A percentile compares a stretch with the other conserved stretches of the same genome.
These are phyloP conservation scores for Colletotrichum costaricense DNA, from an alignment of 2,329 filamentous ascomycete species.

Conservation along the genomic window DNA sequence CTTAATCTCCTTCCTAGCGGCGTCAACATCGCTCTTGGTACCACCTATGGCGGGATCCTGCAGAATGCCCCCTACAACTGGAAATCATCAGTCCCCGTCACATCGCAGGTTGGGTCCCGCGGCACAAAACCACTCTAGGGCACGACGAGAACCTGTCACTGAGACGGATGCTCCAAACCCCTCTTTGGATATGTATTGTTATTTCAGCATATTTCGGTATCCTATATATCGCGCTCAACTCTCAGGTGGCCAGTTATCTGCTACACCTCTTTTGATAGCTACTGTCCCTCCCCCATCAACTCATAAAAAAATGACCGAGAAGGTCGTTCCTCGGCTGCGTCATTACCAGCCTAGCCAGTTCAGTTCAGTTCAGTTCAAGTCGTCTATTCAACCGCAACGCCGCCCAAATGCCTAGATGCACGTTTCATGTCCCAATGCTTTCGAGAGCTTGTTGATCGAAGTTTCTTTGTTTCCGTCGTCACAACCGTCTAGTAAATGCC, in stretches of 20 bases:
- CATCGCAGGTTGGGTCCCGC: too few relatives aligned
- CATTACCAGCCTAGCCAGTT: conserved; percentile 27
- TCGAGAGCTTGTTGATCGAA: conserved; percentile 15
- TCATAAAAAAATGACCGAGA: conserved; percentile 24
- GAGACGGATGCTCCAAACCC: too few relatives aligned
- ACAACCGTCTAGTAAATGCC: conserved; percentile 77
- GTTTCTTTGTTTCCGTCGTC: not conserved
- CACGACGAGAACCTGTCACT: too few relatives aligned
- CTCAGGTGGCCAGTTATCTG: not conserved
- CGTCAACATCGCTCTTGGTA: too few relatives aligned
- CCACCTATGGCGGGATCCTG: too few relatives aligned
- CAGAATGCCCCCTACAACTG: too few relatives aligned
- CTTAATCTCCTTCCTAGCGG: too few relatives aligned
- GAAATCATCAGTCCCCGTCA: too few relatives aligned
- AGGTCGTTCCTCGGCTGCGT: conserved; percentile 28
- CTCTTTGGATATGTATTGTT: not conserved
- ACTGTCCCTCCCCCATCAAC: conserved; percentile 1
- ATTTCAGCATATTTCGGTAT: not conserved
- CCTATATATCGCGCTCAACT: not conserved
- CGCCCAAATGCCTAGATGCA: conserved; percentile 36
- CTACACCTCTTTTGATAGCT: not conserved
- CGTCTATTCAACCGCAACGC: conserved; percentile 37
- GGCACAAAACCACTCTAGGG: too few relatives aligned
- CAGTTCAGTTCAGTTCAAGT: not conserved
- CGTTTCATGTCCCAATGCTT: conserved; percentile 26